phyloP scores from a whole-genome alignment of 345 rosid species.

The Sonneratia alba region DNA sequence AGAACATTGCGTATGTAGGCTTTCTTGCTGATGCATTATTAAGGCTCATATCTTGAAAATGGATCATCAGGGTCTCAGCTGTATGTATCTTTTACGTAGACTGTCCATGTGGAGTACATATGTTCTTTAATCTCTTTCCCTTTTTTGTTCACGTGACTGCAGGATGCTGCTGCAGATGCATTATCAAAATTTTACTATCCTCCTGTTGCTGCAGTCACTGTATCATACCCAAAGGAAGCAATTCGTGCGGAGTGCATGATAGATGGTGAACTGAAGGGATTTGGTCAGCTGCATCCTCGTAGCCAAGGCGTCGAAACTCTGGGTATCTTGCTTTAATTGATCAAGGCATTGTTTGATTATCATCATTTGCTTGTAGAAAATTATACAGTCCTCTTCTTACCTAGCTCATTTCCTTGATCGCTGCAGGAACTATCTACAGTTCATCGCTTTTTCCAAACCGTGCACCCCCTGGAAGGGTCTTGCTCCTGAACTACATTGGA shows the following conservation, averaged over 20 bases:
- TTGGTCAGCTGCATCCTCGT: slow-evolving; percentile 95
- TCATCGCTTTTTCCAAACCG: slow-evolving; percentile 91
- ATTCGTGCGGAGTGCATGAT: slow-evolving; percentile 61
- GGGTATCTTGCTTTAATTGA: slow-evolving; percentile 31
- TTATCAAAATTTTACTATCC: slow-evolving; percentile 82
- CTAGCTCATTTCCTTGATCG: neutral
- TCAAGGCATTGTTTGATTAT: neutral
- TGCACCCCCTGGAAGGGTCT: slow-evolving; percentile 65
- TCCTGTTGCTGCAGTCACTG: slow-evolving; percentile 85
- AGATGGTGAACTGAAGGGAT: slow-evolving; percentile 88
- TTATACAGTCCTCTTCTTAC: neutral
- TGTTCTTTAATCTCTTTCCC: neutral
- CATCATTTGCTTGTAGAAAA: neutral
- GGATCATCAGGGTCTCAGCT: neutral
- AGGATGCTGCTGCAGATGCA: slow-evolving; percentile 72
- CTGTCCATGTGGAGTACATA: neutral
- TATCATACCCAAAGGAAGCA: slow-evolving; percentile 88
- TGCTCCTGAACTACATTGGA: slow-evolving; percentile 80
- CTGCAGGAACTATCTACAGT: slow-evolving; percentile 82
- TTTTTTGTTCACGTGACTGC: slow-evolving; percentile 6
- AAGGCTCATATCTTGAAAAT: neutral
- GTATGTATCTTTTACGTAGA: neutral
- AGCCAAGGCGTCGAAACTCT: slow-evolving; percentile 96
- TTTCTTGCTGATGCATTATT: neutral
- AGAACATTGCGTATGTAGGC: neutral